Conservation (phyloP, 1,139 yeast species). For the Blastobotrys malaysiensis region DNA sequence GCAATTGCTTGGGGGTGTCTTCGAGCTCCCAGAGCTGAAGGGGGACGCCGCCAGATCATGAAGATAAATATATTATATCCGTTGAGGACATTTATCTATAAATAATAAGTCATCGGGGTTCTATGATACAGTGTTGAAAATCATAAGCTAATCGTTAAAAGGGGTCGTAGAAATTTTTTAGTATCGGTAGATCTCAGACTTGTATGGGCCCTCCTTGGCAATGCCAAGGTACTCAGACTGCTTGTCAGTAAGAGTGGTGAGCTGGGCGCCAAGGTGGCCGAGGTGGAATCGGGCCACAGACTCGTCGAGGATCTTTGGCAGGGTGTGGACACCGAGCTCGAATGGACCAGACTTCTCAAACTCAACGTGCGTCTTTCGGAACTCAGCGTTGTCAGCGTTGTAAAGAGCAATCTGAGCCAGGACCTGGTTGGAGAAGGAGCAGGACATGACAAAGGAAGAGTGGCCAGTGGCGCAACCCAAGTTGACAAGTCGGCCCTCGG, state of each 20-base stretch:
- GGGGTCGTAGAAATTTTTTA: conserved; percentile 37
- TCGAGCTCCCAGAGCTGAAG: too few relatives aligned
- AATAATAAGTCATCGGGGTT: conserved; percentile 8
- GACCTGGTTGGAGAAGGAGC: conserved; percentile 99
- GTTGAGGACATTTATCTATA: conserved; percentile 3
- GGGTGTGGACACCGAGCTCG: conserved; percentile 87
- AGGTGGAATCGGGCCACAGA: conserved; percentile 98
- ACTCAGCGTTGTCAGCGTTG: conserved; percentile 79
- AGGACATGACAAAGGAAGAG: conserved; percentile 98
- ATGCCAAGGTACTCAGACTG: conserved; percentile 97
- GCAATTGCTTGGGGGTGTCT: too few relatives aligned
- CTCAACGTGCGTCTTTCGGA: conserved; percentile 81
- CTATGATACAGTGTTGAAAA: conserved; percentile 14
- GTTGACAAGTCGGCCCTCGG: conserved; percentile 99
- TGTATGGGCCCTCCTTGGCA: conserved; percentile 94
- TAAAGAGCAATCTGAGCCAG: conserved; percentile 98
- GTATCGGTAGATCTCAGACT: conserved; percentile 98
- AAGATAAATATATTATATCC: not conserved
- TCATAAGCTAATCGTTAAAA: conserved; percentile 16
- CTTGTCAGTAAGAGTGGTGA: conserved; percentile 67
- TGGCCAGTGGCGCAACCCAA: conserved; percentile 99
- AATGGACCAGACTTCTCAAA: conserved; percentile 91
- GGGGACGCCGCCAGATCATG: too few relatives aligned
- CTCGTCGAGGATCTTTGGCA: conserved; percentile 98
- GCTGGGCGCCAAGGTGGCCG: conserved; percentile 88